A percentile compares a stretch with the other conserved stretches of the same genome.
These are phyloP conservation scores for Durusdinium trenchii DNA, from an alignment of 73 alveolate genomes.

Conservation along the genomic window DNA sequence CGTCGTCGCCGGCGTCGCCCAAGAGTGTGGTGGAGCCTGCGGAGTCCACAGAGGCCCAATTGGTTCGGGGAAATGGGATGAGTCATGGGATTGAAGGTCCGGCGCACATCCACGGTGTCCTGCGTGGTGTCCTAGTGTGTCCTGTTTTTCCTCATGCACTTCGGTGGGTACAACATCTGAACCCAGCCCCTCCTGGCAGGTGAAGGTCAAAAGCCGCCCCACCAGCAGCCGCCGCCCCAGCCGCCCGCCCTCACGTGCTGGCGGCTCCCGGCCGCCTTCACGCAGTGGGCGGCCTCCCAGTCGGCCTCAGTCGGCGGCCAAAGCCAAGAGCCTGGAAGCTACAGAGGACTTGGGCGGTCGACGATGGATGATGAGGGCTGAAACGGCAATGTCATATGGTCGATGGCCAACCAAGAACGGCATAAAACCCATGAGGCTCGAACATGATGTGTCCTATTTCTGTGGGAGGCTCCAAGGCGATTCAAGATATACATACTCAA, in stretches of 20 bases:
- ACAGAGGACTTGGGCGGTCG: no score
- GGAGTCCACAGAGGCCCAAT: neutral
- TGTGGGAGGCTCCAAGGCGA: no score
- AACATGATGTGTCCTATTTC: no score
- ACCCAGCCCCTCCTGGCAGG: neutral
- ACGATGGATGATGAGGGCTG: no score
- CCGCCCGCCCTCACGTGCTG: conserved; percentile 1
- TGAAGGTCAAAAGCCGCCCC: neutral
- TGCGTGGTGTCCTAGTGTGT: no score
- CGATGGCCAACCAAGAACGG: no score
- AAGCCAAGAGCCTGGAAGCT: conserved; percentile 2
- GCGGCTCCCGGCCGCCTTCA: conserved; percentile 21
- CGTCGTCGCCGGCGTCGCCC: no score
- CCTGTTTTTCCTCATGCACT: no score
- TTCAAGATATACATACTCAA: no score
- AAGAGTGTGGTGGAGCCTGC: neutral
- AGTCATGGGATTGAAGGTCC: neutral
- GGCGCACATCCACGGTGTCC: neutral
- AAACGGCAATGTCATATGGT: no score
- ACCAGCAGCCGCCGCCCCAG: conserved; percentile 43
- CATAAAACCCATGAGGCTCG: no score
- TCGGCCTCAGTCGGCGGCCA: conserved; percentile 29
- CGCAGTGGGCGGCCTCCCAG: conserved; percentile 22
- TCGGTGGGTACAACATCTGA: no score
- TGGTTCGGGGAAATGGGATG: neutral